phyloP scores from a whole-genome alignment of 225 moss, liverwort and hornwort genomes.

The Climacium dendroides region DNA sequence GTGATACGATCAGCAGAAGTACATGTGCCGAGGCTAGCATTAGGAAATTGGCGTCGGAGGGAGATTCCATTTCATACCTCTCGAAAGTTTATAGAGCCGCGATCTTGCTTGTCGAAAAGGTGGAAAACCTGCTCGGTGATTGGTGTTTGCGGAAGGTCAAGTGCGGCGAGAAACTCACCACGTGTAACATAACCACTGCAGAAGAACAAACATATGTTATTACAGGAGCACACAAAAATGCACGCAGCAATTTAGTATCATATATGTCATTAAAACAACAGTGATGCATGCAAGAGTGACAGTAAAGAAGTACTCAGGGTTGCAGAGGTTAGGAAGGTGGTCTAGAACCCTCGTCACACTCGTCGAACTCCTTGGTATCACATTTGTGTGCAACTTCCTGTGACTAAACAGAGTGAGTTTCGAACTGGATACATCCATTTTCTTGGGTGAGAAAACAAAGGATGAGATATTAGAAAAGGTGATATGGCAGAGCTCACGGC shows the following conservation, averaged over 20 bases:
- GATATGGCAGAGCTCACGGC: neutral
- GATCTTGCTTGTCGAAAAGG: slow-evolving; percentile 44
- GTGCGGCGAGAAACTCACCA: slow-evolving; percentile 28
- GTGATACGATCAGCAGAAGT: neutral
- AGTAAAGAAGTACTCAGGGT: neutral
- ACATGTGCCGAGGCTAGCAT: neutral
- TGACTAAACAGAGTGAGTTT: neutral
- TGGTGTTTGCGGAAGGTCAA: slow-evolving; percentile 33
- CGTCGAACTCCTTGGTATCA: neutral
- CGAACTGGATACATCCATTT: neutral
- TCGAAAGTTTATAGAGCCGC: slow-evolving; percentile 43
- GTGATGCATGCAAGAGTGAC: neutral
- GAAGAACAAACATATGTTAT: neutral
- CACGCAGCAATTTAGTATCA: neutral
- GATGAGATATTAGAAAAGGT: neutral
- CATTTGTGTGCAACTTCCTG: neutral
- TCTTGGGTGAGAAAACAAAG: neutral
- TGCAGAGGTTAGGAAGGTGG: neutral
- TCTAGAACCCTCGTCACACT: neutral
- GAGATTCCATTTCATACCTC: slow-evolving; percentile 15
- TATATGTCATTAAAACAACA: no score
- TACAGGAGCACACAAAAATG: neutral
- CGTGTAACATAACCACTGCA: slow-evolving; percentile 42
- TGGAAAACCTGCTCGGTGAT: slow-evolving; percentile 43
- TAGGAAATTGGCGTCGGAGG: neutral